Conservation (phyloP, 352 stramenopile genomes). For the Phytophthora pinifolia region DNA sequence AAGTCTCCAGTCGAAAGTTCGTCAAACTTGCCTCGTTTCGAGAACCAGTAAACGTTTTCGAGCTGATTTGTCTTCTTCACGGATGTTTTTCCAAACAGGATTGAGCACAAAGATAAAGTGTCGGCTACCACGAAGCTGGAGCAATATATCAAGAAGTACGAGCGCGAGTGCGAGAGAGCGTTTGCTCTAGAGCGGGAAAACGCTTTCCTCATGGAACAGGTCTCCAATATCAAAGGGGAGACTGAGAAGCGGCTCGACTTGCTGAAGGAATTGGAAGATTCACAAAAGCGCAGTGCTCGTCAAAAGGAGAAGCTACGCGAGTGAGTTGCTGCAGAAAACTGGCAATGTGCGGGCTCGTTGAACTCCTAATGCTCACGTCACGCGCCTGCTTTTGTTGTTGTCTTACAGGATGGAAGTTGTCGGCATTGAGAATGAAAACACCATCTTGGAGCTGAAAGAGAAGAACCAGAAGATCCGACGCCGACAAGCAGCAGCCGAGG, state of each 20-base stretch:
- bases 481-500: conserved; percentile 48
- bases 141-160: conserved; percentile 83
- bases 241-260: conserved; percentile 75
- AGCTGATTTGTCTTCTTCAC: background rate
- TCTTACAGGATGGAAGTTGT: conserved; percentile 77
- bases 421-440: conserved; percentile 71
- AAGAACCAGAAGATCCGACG: conserved; percentile 77
- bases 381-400: too few relatives aligned
- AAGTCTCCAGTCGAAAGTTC: conserved; percentile 54
- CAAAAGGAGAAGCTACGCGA: conserved; percentile 76
- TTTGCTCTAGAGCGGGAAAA: conserved; percentile 69
- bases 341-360: background rate
- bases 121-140: conserved; percentile 63
- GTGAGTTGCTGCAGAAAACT: conserved; percentile 16
- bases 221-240: conserved; percentile 71
- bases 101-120: conserved; percentile 74
- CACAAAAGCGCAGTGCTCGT: conserved; percentile 63
- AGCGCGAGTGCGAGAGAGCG: conserved; percentile 67
- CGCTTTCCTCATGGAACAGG: conserved; percentile 63
- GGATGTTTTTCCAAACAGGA: conserved; percentile 19
- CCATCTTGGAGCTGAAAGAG: conserved; percentile 72
- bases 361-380: too few relatives aligned
- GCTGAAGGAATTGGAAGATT: conserved; percentile 66
- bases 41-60: too few relatives aligned
- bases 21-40: conserved; percentile 4